These are phyloP conservation scores for Geotrichum aggregatum DNA, from an alignment of 1,139 yeast species.

Conservation along the genomic window DNA sequence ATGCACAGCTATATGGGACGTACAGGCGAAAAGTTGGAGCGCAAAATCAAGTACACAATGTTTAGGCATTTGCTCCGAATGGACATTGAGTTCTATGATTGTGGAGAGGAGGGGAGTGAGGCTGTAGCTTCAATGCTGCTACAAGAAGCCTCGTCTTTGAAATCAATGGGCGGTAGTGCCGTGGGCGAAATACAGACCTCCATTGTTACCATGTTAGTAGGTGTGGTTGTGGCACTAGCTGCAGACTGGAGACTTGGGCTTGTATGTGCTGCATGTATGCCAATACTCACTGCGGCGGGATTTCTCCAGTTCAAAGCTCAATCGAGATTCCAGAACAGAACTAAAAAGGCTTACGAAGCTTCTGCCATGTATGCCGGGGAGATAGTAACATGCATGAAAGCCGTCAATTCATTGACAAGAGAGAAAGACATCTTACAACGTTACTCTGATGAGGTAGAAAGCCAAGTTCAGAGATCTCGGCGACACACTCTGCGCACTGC, in stretches of 20 bases:
- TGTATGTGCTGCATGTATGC: constrained; percentile 58
- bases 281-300: constrained; percentile 68
- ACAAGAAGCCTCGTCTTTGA: constrained; percentile 66
- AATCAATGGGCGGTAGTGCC: constrained; percentile 81
- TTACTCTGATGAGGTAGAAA: constrained; percentile 33
- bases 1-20: constrained; percentile 33
- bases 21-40: constrained; percentile 33
- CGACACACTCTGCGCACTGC: constrained; percentile 34
- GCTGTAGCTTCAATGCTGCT: constrained; percentile 17
- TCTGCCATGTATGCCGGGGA: constrained; percentile 41
- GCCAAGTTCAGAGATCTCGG: constrained; percentile 34
- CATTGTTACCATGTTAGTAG: constrained; percentile 63
- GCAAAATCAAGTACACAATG: constrained; percentile 34
- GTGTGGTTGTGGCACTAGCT: constrained; percentile 70
- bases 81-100: constrained; percentile 79
- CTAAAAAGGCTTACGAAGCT: constrained; percentile 40
- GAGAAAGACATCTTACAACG: constrained; percentile 36
- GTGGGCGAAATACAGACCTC: constrained; percentile 72
- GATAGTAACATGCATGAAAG: constrained; percentile 37
- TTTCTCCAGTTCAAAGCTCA: constrained; percentile 75
- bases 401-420: constrained; percentile 40
- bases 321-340: constrained; percentile 59
- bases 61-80: constrained; percentile 50
- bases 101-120: constrained; percentile 18
- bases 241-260: constrained; percentile 61